Conservation (phyloP, 345 rosid species). For the Durio zibethinus region DNA sequence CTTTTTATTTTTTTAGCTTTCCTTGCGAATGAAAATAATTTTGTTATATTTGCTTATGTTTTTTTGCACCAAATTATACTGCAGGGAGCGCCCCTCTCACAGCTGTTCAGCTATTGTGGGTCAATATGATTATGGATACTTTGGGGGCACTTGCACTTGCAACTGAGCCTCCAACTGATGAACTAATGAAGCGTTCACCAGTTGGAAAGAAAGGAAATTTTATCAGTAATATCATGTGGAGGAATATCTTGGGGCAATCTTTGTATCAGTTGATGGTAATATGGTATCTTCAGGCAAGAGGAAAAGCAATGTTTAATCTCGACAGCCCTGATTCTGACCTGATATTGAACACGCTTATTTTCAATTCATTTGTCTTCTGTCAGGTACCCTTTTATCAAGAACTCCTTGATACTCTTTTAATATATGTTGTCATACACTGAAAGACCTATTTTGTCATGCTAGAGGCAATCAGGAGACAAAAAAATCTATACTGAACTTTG, state of each 20-base stretch:
- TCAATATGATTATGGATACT: slow-evolving; percentile 82
- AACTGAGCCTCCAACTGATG: slow-evolving; percentile 72
- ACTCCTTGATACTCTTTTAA: neutral
- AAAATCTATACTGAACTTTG: neutral
- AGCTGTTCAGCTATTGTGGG: slow-evolving; percentile 81
- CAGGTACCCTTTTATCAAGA: slow-evolving; percentile 49
- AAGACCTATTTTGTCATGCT: neutral
- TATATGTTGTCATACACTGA: neutral
- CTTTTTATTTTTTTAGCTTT: neutral
- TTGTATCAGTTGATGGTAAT: slow-evolving; percentile 65
- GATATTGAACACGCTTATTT: slow-evolving; percentile 65
- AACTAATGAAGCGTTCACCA: slow-evolving; percentile 61
- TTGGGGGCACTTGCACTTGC: slow-evolving; percentile 91
- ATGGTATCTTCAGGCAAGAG: slow-evolving; percentile 60
- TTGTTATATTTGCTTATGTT: neutral
- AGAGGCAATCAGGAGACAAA: neutral
- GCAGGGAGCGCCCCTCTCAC: slow-evolving; percentile 71
- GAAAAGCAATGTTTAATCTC: slow-evolving; percentile 50
- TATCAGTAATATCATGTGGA: slow-evolving; percentile 92
- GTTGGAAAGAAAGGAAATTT: slow-evolving; percentile 69
- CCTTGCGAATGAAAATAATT: neutral
- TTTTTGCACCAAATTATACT: slow-evolving; percentile 9
- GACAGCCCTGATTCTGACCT: slow-evolving; percentile 52
- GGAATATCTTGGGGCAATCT: slow-evolving; percentile 87
- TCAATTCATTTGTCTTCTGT: slow-evolving; percentile 85